Conservation (phyloP, 2,329 filamentous ascomycete genomes). For the Dactylonectria estremocensis region DNA sequence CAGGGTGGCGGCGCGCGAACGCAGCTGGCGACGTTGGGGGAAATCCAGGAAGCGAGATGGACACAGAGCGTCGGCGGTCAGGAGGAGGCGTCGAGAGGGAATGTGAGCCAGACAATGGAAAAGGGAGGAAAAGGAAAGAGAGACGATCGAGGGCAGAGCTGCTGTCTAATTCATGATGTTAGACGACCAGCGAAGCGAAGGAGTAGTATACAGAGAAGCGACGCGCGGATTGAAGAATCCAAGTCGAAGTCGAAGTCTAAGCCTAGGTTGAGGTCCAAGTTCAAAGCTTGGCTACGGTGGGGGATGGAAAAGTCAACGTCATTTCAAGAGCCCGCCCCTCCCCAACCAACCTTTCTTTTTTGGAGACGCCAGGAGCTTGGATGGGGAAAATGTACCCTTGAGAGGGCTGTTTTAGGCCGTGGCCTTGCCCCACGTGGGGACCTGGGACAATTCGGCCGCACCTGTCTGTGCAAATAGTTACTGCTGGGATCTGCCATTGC, state of each 20-base stretch:
- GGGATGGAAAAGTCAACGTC: constrained; percentile 7
- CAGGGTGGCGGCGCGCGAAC: constrained; percentile 11
- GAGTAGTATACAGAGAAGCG: neutral
- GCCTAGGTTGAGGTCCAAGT: neutral
- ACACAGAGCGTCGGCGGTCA: constrained; percentile 6
- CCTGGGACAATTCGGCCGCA: neutral
- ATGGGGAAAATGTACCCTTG: neutral
- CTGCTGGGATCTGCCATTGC: neutral
- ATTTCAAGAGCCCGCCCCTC: constrained; percentile 1
- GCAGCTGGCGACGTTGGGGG: constrained; percentile 18
- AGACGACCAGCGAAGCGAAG: neutral
- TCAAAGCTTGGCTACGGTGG: neutral
- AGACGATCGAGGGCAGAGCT: neutral
- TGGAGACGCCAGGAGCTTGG: constrained; percentile 3
- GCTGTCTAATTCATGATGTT: constrained; percentile 18
- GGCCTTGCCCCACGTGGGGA: constrained; percentile 31
- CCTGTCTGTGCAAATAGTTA: neutral
- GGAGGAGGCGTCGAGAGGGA: neutral
- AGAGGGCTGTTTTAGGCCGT: neutral
- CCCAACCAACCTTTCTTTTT: constrained; percentile 11
- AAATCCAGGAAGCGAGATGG: neutral
- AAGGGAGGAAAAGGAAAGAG: neutral
- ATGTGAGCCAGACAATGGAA: neutral
- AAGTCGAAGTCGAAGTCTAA: neutral
- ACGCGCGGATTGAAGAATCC: neutral